phyloP scores from a whole-genome alignment of 116 monocot species.

The Trichopus zeylanicus region DNA sequence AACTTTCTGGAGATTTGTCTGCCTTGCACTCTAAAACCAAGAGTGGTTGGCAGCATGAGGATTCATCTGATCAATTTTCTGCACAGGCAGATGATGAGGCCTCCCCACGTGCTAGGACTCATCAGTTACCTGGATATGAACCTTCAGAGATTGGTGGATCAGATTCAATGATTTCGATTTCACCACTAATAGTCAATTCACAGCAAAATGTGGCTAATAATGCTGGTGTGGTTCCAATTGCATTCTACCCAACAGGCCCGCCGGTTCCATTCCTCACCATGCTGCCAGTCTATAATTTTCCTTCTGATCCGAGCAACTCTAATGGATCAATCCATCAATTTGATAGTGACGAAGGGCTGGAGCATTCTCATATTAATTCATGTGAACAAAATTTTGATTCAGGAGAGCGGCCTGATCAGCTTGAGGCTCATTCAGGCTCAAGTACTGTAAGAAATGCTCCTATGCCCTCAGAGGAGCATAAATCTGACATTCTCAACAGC shows the following conservation, averaged over 20 bases:
- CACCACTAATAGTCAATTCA: constrained; percentile 36
- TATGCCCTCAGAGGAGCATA: constrained; percentile 31
- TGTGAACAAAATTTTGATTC: constrained; percentile 33
- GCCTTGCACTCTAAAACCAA: constrained; percentile 27
- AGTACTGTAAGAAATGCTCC: constrained; percentile 10
- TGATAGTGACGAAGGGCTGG: constrained; percentile 27
- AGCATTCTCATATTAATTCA: constrained; percentile 20
- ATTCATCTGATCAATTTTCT: constrained; percentile 30
- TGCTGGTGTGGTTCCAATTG: constrained; percentile 31
- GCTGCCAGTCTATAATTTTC: constrained; percentile 34
- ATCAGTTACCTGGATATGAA: constrained; percentile 36
- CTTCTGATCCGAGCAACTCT: constrained; percentile 25
- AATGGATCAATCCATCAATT: constrained; percentile 30
- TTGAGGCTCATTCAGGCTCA: constrained; percentile 20
- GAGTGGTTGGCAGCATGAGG: constrained; percentile 31
- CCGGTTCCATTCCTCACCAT: constrained; percentile 53
- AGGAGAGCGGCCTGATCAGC: constrained; percentile 25
- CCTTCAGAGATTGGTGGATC: constrained; percentile 17
- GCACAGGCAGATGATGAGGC: constrained; percentile 34
- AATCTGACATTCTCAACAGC: constrained; percentile 68
- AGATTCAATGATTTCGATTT: constrained; percentile 32
- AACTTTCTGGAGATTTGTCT: constrained; percentile 15
- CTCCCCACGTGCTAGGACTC: constrained; percentile 11
- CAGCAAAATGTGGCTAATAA: constrained; percentile 29
- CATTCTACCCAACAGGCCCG: constrained; percentile 63